Evolutionary conservation across 768 basidiomycete species (phyloP), one percentile per base, ranked within the genome.

Genomic region (Lactarius trivialis): DNA sequence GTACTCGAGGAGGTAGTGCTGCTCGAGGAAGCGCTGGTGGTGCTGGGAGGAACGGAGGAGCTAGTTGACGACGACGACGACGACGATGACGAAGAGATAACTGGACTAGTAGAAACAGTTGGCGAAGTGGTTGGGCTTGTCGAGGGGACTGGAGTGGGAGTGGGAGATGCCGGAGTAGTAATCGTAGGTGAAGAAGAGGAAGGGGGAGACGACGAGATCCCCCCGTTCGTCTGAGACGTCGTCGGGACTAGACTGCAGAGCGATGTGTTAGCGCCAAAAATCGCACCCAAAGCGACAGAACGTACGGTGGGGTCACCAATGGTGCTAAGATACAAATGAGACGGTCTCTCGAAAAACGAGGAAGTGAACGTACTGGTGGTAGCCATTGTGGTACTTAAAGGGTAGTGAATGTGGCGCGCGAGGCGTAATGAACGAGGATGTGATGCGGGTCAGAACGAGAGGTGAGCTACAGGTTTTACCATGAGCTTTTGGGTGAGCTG

Each of bases 1-100:
- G 59, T 43, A 45, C 5, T 61, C 9, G 70, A 60, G 39, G 70
- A 60, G 39, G 64, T 36, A 12, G 67, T 8, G 2, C 21, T 26
- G 15, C 57, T 28, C 17, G 64, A 5, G 14, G 61, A 0, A n/a
- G 60, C 39, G 7, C 58, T 41, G 30, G 33, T 55, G 49, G 66
- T 32, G 17, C 56, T n/a, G 9, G 61, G 37, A 1, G 34, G 55
- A 12, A 54, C 24, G 14, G 58, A 33, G 17, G 58, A 3, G 14
- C 52, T 19, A 32, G 52, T 43, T 21, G 64, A 62, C 24, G 58
- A 43, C 0, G 55, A 48, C 53, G 55, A 56, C 11, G 43, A 45
- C 32, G 34, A 21, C 48, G 1, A 8, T 19, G 64, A 62, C 30
- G 58, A 21, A 50, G 1, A 7, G 51, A 2, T 26, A 17, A 7